These are phyloP conservation scores for Diaporthe citri DNA, from an alignment of 2,329 filamentous ascomycete genomes.

Conservation along the genomic window DNA sequence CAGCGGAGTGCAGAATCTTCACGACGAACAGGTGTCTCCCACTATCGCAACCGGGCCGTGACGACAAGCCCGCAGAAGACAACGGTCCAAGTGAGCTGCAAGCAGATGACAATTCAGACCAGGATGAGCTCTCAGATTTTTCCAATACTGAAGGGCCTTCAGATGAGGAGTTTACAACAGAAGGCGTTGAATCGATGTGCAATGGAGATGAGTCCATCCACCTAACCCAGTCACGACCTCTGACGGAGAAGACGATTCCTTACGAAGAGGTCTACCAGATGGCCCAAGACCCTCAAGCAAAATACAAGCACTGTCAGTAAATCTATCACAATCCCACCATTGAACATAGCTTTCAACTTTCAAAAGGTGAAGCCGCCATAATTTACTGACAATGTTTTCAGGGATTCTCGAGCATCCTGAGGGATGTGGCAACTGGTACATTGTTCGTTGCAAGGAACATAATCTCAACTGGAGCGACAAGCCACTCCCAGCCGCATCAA, in stretches of 20 bases:
- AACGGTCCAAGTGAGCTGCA: background rate
- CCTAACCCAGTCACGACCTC: background rate
- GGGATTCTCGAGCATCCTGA: background rate
- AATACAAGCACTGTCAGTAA: background rate
- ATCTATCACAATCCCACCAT: too few relatives aligned
- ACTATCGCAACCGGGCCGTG: background rate
- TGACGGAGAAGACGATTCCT: background rate
- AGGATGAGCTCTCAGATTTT: background rate
- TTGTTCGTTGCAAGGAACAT: background rate
- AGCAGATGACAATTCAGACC: too few relatives aligned
- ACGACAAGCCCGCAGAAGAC: background rate
- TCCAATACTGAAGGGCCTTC: background rate
- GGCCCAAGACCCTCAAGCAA: background rate
- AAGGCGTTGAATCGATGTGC: too few relatives aligned
- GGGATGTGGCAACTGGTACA: background rate
- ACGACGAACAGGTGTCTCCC: background rate
- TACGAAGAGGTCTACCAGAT: background rate
- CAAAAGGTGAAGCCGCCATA: background rate
- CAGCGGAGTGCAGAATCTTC: background rate
- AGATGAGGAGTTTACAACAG: too few relatives aligned
- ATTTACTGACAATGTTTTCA: background rate
- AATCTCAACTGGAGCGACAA: background rate
- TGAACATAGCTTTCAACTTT: background rate
- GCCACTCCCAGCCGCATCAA: background rate
- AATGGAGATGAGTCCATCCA: background rate